These are phyloP conservation scores for Hygrophorus russula DNA, from an alignment of 768 basidiomycete genomes.

Conservation along the genomic window DNA sequence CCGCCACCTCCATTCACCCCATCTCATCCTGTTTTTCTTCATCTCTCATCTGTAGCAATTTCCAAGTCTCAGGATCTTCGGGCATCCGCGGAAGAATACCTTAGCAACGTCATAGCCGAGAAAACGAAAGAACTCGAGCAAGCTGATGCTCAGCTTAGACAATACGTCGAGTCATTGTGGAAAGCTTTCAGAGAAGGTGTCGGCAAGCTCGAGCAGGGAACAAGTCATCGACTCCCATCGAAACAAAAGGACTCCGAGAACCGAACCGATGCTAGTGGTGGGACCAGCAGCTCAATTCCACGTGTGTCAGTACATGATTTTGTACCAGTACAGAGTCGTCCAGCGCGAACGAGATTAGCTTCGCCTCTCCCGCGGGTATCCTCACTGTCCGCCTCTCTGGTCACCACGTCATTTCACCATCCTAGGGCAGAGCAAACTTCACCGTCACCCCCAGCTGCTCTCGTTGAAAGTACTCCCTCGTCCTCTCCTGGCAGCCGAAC, in stretches of 20 bases:
- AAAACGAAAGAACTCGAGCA: slow-evolving; percentile 47
- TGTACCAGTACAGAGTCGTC: slow-evolving; percentile 34
- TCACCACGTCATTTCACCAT: slow-evolving; percentile 45
- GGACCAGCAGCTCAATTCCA: slow-evolving; percentile 13
- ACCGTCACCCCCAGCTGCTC: slow-evolving; percentile 8
- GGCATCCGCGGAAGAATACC: slow-evolving; percentile 44
- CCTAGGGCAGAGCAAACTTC: slow-evolving; percentile 23
- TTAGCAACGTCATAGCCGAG: slow-evolving; percentile 38
- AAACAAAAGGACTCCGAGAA: slow-evolving; percentile 12
- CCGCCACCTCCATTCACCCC: slow-evolving; percentile 71
- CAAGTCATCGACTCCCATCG: slow-evolving; percentile 9
- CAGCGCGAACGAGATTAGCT: slow-evolving; percentile 24
- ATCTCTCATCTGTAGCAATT: slow-evolving; percentile 48
- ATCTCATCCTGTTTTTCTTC: slow-evolving; percentile 58
- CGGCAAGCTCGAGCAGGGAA: slow-evolving; percentile 29
- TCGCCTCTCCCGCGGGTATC: slow-evolving; percentile 35
- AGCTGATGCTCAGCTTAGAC: slow-evolving; percentile 40
- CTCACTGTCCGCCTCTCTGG: slow-evolving; percentile 62
- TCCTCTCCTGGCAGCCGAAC: neutral
- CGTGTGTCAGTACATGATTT: slow-evolving; percentile 43
- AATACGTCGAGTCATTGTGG: slow-evolving; percentile 57
- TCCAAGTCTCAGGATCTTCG: slow-evolving; percentile 44
- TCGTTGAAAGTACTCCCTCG: slow-evolving; percentile 6
- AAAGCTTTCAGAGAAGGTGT: slow-evolving; percentile 39
- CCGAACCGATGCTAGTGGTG: slow-evolving; percentile 15